Base-by-base conservation (phyloP, 768 basidiomycete species). In the Cytidiella melzeri region DNA sequence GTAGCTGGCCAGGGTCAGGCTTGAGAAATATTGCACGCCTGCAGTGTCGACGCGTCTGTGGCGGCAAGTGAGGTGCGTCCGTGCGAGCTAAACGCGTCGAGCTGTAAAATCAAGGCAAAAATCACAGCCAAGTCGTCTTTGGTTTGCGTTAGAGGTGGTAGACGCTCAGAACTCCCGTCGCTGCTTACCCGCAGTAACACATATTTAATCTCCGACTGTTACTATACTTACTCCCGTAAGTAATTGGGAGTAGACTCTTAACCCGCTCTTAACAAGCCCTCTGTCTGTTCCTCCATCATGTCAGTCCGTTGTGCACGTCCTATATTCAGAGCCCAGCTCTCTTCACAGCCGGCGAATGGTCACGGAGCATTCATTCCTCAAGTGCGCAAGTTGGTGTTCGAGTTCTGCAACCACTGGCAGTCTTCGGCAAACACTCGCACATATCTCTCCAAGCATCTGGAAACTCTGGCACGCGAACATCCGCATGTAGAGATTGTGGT, bases 401-500 rank as follows among this genome's bases (percentile, higher is more conserved):
- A 92, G 67, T 94, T 79, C 66, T 92, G 91, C 68, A 83, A 93
- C 60, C 79, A 77, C 47, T 87, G 84, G 79, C 80, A 85, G 1
- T 83, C 88, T 3, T 91, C 88, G 1, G 67, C 74, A 40, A 81
- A 81, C 60, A 73, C 87, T 5, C 83, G 91, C 58, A 75, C 72
- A 23, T 93, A 78, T 64, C 67, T 95, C 60, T 65, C 71, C 60
- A 80, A 76, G 48, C 72, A 81, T 53, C 71, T 89, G 48, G 75
- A 82, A 59, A 55, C 67, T 13, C 68, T 92, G 53, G 92, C 92
- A 5, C 73, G 72, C 48, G 64, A 75, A 49, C 82, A 92, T 65
- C 88, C 91, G 0, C 84, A 89, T 60, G 85, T 92, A 53, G 91
- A 94, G 64, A 69, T 94, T 48, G 88, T 92, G 41, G 80, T 93